A percentile compares a stretch with the other conserved stretches of the same genome.
Evolutionary conservation across 208 protist species (phyloP).

Genomic region (Angomonas deanei): DNA sequence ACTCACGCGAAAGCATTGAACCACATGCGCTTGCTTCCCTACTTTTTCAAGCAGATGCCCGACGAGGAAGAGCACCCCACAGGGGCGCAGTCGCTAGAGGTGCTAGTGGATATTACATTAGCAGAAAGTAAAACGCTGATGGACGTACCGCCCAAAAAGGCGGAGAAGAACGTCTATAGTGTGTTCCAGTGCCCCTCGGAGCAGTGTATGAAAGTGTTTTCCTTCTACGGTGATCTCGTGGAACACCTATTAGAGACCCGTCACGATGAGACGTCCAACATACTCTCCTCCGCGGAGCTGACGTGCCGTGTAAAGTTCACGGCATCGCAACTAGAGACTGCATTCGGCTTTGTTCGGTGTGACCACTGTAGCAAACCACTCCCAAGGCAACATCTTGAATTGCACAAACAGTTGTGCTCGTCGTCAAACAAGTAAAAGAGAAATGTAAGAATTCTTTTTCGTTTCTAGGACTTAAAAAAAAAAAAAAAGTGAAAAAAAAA

Average conservation of each 20-base stretch:
- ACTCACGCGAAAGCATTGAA: conserved; percentile 31
- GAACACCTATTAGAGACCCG: conserved; percentile 34
- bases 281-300: conserved; percentile 25
- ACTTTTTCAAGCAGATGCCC: background rate
- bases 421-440: background rate
- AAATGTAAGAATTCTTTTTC: no score
- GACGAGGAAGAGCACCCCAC: conserved; percentile 1
- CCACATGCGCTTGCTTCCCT: conserved; percentile 36
- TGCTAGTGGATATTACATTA: conserved; percentile 37
- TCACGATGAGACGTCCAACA: conserved; percentile 8
- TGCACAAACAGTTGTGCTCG: conserved; percentile 31
- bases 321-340: conserved; percentile 19
- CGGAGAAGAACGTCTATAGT: background rate
- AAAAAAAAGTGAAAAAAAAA: no score
- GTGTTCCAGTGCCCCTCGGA: conserved; percentile 31
- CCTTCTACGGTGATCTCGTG: conserved; percentile 54
- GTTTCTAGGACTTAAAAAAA: no score
- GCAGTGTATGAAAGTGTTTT: conserved; percentile 41
- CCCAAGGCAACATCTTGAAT: conserved; percentile 9
- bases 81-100: conserved; percentile 52
- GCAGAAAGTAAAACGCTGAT: conserved; percentile 12
- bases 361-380: conserved; percentile 26
- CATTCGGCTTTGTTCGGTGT: conserved; percentile 38
- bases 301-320: conserved; percentile 51
- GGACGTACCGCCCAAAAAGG: conserved; percentile 7